These are phyloP conservation scores for Cladophialophora chaetospira DNA, from an alignment of 2,329 filamentous ascomycete genomes.

Conservation along the genomic window DNA sequence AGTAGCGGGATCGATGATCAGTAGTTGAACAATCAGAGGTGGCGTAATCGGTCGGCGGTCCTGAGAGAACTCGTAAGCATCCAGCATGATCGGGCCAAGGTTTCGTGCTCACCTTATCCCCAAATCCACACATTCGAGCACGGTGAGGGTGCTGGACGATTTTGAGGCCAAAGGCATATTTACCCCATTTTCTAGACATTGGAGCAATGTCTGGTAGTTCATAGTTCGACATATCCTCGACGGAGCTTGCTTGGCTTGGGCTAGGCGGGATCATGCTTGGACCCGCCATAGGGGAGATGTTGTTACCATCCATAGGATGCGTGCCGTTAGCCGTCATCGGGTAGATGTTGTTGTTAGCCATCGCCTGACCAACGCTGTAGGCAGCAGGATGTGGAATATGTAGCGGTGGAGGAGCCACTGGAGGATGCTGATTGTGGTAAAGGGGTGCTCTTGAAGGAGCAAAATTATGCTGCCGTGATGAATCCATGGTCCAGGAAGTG, in stretches of 20 bases:
- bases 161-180: constrained; percentile 61
- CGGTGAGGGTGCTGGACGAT: constrained; percentile 90
- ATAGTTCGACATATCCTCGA: constrained; percentile 20
- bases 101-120: constrained; percentile 74
- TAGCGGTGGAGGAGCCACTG: constrained; percentile 12
- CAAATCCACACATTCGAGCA: constrained; percentile 98
- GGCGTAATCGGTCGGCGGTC: constrained; percentile 95
- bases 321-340: neutral
- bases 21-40: constrained; percentile 83
- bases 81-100: neutral
- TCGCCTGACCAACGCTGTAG: constrained; percentile 13
- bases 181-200: constrained; percentile 45
- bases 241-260: constrained; percentile 38
- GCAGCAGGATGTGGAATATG: constrained; percentile 12
- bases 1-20: constrained; percentile 73
- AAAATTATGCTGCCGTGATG: constrained; percentile 17
- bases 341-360: neutral
- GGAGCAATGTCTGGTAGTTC: constrained; percentile 40
- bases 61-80: constrained; percentile 48
- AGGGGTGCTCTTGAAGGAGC: constrained; percentile 8
- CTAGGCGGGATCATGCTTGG: constrained; percentile 38
- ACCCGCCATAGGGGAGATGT: constrained; percentile 20
- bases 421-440: constrained; percentile 6
- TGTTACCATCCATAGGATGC: constrained; percentile 33
- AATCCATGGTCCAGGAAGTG: constrained; percentile 13